Base-by-base conservation (phyloP, 352 stramenopile species). In the Thraustochytrium striatum region DNA sequence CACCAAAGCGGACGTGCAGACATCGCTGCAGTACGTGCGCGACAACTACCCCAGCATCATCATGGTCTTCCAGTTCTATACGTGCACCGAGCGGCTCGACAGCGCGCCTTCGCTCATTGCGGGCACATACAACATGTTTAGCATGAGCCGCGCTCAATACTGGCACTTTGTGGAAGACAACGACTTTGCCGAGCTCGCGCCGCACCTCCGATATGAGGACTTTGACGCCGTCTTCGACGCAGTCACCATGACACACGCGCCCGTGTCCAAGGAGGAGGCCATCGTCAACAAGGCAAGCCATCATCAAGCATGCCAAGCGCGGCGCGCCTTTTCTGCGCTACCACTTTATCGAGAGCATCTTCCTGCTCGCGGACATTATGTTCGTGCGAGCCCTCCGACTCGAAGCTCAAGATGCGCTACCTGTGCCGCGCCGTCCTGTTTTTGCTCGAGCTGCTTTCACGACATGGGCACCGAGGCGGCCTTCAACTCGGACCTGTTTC, bases 141-240 rank as follows among this genome's bases (percentile, higher is more conserved):
- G 44, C 52, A 39, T 75, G n/a, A 55, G 32, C 3, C 65, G 65
- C 21, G 39, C 65, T 2, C 65, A 75, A 25, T 75, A 75, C 52
- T 75, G 65, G 65, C 65, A 75, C 21, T 75, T 75, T 70, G 32
- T 75, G 13, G 65, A 75, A 30, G 65, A 75, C 39, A 58, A 61
- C 52, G 25, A 16, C 52, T 38, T 75, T 0, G 32, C 68, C 3
- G 44, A 61, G 25, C 11, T 75, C 7, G 65, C 33, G 3, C 5
- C 65, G 43, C 65, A 75, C 52, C 44, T 75, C n/a, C 25, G 3
- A 19, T 21, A 55, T 32, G 7, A 16, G 25, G 65, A 72, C 50
- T 75, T 75, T 50, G 65, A 75, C 39, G 65, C 43, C 16, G 61
- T 75, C 30, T 75, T 39, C 50, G 39, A 30, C 3, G 41, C 30